These are phyloP conservation scores for Multifurca ochricompacta DNA, from an alignment of 768 basidiomycete species.

Conservation along the genomic window DNA sequence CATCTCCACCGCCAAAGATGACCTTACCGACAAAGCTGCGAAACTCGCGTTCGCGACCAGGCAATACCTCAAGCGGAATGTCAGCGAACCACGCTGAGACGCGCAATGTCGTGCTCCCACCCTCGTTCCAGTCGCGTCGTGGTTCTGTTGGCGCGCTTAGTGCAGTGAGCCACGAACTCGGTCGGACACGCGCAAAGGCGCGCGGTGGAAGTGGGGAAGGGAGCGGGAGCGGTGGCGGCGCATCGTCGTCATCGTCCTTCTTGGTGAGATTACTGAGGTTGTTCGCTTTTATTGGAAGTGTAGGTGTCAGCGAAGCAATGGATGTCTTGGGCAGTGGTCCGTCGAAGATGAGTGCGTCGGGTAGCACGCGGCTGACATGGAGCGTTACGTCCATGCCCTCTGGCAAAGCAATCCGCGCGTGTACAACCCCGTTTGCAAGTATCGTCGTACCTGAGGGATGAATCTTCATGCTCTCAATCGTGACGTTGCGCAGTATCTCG, in stretches of 20 bases:
- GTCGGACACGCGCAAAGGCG: conserved; percentile 71
- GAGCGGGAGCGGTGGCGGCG: conserved; percentile 41
- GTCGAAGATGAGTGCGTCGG: conserved; percentile 74
- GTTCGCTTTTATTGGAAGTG: not conserved
- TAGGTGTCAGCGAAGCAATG: not conserved
- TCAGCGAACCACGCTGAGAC: conserved; percentile 63
- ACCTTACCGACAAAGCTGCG: conserved; percentile 75
- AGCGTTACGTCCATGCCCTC: conserved; percentile 59
- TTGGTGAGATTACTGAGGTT: not conserved
- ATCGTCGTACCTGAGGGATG: conserved; percentile 41
- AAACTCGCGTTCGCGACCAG: conserved; percentile 70
- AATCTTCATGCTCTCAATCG: conserved; percentile 69
- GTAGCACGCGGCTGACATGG: conserved; percentile 55
- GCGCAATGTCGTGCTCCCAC: conserved; percentile 45
- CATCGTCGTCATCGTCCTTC: conserved; percentile 20
- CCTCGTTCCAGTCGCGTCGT: conserved; percentile 34
- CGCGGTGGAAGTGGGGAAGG: conserved; percentile 60
- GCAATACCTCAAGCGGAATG: conserved; percentile 69
- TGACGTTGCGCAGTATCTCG: conserved; percentile 59
- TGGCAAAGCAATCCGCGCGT: conserved; percentile 59
- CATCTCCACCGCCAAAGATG: conserved; percentile 7
- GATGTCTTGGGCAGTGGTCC: conserved; percentile 29
- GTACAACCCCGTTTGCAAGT: conserved; percentile 63
- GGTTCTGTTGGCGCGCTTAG: conserved; percentile 33
- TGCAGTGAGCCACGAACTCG: conserved; percentile 57